Conservation (phyloP, 2,329 filamentous ascomycete genomes). For the Sporothrix luriei region DNA sequence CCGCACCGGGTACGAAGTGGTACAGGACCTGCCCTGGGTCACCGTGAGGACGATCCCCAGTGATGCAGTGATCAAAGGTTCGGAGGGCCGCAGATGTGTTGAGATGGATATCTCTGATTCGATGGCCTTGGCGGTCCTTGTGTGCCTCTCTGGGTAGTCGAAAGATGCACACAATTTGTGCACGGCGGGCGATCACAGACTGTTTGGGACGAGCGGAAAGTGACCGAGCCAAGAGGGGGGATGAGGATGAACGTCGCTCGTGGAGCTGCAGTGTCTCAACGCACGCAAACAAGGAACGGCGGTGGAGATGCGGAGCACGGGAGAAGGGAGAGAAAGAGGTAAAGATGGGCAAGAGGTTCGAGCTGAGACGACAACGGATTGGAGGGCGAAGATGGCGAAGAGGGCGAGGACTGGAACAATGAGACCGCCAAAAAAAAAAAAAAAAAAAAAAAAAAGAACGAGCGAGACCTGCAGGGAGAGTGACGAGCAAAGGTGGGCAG, state of each 20-base stretch:
- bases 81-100: not conserved
- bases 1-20: constrained; percentile 7
- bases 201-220: not conserved
- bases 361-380: not conserved
- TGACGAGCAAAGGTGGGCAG: too few relatives aligned
- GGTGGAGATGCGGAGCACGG: not conserved
- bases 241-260: not conserved
- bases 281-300: constrained; percentile 16
- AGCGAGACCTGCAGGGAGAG: too few relatives aligned
- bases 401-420: not conserved
- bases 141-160: not conserved
- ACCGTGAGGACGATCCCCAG: too few relatives aligned
- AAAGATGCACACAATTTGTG: not conserved
- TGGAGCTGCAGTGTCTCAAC: not conserved
- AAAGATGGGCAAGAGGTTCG: too few relatives aligned
- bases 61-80: not conserved
- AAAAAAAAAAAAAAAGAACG: not conserved
- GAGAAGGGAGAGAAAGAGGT: not conserved
- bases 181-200: constrained; percentile 8
- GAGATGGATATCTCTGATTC: not conserved
- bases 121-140: not conserved
- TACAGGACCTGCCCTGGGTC: not conserved
- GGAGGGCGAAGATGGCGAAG: not conserved
- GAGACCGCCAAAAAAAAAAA: not conserved
- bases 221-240: too few relatives aligned